Conservation (phyloP, 176 grass and related monocot species). For the Dendrocalamus sinicus region DNA sequence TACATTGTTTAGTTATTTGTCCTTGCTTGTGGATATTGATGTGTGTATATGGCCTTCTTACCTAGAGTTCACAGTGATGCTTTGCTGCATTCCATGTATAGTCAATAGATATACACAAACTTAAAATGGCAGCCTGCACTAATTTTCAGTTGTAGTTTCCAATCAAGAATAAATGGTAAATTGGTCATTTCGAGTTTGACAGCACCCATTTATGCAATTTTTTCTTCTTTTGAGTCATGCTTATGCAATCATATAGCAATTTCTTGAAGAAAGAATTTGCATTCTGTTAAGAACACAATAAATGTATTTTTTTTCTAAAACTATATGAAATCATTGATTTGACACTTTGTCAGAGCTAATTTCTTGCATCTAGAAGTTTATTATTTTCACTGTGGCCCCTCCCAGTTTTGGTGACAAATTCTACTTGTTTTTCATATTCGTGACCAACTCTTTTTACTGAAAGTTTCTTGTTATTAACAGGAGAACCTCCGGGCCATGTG, state of each 20-base stretch:
- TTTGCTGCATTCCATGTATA: too few relatives aligned
- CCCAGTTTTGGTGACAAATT: not conserved
- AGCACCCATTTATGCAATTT: too few relatives aligned
- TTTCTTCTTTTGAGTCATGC: conserved; percentile 6
- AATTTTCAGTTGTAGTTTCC: not conserved
- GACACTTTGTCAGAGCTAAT: not conserved
- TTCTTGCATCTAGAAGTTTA: not conserved
- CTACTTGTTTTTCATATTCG: not conserved
- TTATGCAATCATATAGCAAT: not conserved
- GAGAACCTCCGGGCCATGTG: conserved; percentile 54
- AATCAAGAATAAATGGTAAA: not conserved
- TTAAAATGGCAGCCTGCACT: too few relatives aligned
- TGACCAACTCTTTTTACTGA: not conserved
- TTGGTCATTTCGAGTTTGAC: too few relatives aligned
- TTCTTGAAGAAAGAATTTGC: not conserved
- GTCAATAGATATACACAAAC: too few relatives aligned
- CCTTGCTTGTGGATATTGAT: too few relatives aligned
- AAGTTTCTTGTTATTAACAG: conserved; percentile 47
- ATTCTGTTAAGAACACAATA: not conserved
- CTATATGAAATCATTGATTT: conserved; percentile 11
- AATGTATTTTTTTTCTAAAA: too few relatives aligned
- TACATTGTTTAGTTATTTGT: too few relatives aligned
- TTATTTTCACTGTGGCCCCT: not conserved
- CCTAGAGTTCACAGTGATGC: too few relatives aligned
- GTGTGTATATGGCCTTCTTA: too few relatives aligned